Evolutionary conservation across 1,284 basidiomycete species (phyloP).

Genomic region (Rhodotorula sp.): DNA sequence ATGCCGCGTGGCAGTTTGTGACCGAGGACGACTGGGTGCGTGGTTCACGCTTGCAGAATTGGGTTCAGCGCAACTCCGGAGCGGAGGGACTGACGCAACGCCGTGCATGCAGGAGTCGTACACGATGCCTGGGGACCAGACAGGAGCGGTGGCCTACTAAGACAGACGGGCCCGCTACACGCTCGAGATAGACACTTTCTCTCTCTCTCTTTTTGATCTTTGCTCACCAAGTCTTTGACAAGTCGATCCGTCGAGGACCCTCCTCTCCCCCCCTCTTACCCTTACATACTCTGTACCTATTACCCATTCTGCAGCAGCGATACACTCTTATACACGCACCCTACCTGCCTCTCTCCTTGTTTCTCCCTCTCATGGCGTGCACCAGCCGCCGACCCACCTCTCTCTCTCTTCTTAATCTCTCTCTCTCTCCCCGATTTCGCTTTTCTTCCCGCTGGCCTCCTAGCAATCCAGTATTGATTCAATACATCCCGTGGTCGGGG

Average conservation of each 20-base stretch:
- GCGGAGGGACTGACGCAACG: background rate
- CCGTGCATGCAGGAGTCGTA: background rate
- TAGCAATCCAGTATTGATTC: no score
- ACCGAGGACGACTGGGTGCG: constrained; percentile 45
- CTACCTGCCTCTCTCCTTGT: no score
- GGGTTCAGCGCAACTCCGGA: background rate
- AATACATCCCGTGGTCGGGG: no score
- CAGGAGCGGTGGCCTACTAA: background rate
- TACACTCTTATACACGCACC: no score
- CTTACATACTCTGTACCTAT: no score
- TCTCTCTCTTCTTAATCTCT: no score
- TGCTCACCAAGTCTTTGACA: background rate
- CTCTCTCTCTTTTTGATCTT: background rate
- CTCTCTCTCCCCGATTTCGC: no score
- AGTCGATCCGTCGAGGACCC: background rate
- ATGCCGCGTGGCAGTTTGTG: constrained; percentile 42
- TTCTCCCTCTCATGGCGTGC: no score
- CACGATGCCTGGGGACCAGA: background rate
- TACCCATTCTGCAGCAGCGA: no score
- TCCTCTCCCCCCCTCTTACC: background rate
- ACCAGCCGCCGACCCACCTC: no score
- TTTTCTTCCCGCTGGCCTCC: no score
- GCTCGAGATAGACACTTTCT: background rate
- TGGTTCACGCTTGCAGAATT: background rate
- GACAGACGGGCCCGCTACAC: background rate